phyloP scores from a whole-genome alignment of 306 rosid genomes.

The Medicago ruthenica region DNA sequence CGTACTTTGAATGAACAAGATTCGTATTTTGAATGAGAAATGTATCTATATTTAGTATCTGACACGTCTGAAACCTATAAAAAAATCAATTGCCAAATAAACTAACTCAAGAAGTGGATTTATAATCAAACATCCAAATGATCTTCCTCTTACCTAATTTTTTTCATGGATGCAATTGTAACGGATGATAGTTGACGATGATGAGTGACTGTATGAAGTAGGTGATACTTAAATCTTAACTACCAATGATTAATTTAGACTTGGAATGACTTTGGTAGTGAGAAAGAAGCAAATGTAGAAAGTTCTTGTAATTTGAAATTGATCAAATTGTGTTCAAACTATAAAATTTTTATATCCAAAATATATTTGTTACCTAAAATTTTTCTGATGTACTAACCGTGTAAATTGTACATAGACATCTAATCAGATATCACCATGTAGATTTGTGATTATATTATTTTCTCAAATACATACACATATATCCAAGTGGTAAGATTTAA shows the following conservation, averaged over 20 bases:
- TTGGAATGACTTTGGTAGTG: neutral
- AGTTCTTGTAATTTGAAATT: slow-evolving; percentile 12
- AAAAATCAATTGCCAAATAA: neutral
- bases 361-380: neutral
- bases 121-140: neutral
- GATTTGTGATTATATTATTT: too few relatives aligned
- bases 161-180: slow-evolving; percentile 35
- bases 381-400: neutral
- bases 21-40: too few relatives aligned
- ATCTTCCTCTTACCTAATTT: slow-evolving; percentile 10
- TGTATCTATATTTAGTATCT: too few relatives aligned
- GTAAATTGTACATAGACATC: too few relatives aligned
- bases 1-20: too few relatives aligned
- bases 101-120: slow-evolving; percentile 34
- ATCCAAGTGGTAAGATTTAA: too few relatives aligned
- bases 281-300: slow-evolving; percentile 4
- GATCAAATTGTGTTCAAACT: neutral
- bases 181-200: slow-evolving; percentile 35
- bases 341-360: neutral
- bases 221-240: slow-evolving; percentile 34
- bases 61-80: too few relatives aligned
- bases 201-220: slow-evolving; percentile 15
- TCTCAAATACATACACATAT: too few relatives aligned
- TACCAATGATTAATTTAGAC: slow-evolving; percentile 21
- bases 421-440: too few relatives aligned